Evolutionary conservation across 108 stramenopile genomes (phyloP).

Genomic region (Cyclotella choctawhatcheeana): DNA sequence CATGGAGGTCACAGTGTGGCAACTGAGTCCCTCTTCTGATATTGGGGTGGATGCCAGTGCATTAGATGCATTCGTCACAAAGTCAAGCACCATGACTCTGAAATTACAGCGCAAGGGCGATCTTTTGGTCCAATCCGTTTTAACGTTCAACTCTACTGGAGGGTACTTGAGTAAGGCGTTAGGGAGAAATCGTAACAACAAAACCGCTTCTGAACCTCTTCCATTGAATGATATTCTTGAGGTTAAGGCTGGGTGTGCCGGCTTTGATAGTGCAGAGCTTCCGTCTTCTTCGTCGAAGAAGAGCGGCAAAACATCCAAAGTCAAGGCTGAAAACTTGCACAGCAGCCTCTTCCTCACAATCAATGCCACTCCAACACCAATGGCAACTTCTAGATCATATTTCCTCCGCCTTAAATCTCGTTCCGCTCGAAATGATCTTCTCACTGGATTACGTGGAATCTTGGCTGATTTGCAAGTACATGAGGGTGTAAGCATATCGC

Average conservation of each 20-base stretch:
- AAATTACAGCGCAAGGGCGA: constrained; percentile 85
- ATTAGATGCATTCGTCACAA: constrained; percentile 82
- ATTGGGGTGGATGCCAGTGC: constrained; percentile 57
- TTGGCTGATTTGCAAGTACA: constrained; percentile 88
- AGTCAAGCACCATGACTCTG: constrained; percentile 78
- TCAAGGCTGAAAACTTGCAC: constrained; percentile 80
- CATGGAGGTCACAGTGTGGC: constrained; percentile 89
- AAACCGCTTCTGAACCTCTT: constrained; percentile 82
- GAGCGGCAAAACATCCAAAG: constrained; percentile 61
- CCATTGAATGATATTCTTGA: constrained; percentile 88
- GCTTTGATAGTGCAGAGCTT: constrained; percentile 83
- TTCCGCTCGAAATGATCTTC: constrained; percentile 78
- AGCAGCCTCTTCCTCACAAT: constrained; percentile 87
- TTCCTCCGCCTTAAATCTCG: constrained; percentile 86
- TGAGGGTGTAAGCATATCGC: constrained; percentile 87
- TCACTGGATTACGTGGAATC: constrained; percentile 76
- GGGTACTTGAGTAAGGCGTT: constrained; percentile 89
- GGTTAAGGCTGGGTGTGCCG: constrained; percentile 85
- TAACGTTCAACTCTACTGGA: constrained; percentile 81
- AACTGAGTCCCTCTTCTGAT: constrained; percentile 69
- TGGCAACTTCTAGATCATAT: constrained; percentile 78
- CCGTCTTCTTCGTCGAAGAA: constrained; percentile 69
- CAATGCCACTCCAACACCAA: constrained; percentile 82
- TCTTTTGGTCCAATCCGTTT: constrained; percentile 74
- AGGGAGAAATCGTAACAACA: constrained; percentile 74